Percentiles rank a stretch among this genome's conserved stretches.
Evolutionary conservation across 2,329 filamentous ascomycete genomes (phyloP).

Genomic region (Penicillium sp.): DNA sequence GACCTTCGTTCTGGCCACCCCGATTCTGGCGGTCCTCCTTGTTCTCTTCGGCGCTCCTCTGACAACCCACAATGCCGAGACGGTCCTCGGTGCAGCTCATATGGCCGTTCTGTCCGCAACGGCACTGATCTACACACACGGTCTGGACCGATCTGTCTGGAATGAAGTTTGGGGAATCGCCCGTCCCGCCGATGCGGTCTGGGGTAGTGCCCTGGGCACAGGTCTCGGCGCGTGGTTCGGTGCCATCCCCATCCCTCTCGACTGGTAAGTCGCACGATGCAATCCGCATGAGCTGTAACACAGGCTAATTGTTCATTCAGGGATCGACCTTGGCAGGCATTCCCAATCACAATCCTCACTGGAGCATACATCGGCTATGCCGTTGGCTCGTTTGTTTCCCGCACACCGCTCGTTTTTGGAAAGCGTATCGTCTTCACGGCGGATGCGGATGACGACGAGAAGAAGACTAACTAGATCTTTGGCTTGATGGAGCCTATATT

Average conservation of each 20-base stretch:
- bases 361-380: conserved; percentile 80
- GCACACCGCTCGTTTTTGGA: conserved; percentile 35
- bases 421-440: conserved; percentile 36
- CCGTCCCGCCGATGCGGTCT: conserved; percentile 78
- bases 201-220: conserved; percentile 77
- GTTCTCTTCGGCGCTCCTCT: conserved; percentile 91
- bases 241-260: conserved; percentile 90
- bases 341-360: conserved; percentile 87
- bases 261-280: conserved; percentile 65
- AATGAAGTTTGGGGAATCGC: conserved; percentile 66
- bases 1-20: conserved; percentile 54
- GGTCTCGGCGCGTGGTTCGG: conserved; percentile 86
- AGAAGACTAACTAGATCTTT: conserved; percentile 20
- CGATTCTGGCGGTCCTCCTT: conserved; percentile 62
- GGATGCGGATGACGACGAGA: conserved; percentile 18
- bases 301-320: conserved; percentile 32
- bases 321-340: conserved; percentile 98
- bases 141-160: conserved; percentile 73
- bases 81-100: conserved; percentile 77
- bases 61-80: conserved; percentile 76
- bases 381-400: conserved; percentile 52
- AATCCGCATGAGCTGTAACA: not conserved
- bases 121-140: conserved; percentile 82
- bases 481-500: not conserved
- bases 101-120: conserved; percentile 76